Base-by-base conservation (phyloP, 441 rosid genomes). In the Breynia disticha region DNA sequence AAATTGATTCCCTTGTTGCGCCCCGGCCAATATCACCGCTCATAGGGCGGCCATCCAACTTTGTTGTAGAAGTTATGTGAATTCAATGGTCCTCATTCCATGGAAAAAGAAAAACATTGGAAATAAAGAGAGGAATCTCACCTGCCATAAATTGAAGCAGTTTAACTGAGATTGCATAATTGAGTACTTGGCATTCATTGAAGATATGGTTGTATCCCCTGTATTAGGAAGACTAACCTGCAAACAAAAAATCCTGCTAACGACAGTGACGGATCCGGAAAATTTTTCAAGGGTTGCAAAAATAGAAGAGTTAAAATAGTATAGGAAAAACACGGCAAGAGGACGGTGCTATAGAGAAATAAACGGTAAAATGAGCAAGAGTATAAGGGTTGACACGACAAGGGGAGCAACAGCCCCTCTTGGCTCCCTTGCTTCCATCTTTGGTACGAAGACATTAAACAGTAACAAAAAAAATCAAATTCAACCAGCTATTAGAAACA, bases 1-100 rank as follows among this genome's bases (percentile, higher is more conserved):
- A 69, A 43, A 82, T 68, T 8, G 81, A 67, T 64, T 73, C 79
- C 58, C 72, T 70, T 37, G 85, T 79, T 56, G 85, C 78, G 48
- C 88, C 88, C 44, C 72, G 73, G 47, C 88, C 85, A 2, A 82
- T 82, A 54, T 79, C 88, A 41, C 88, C 88, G 47, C 83, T 82
- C 88, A 82, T 79, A 7, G 88, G 83, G 32, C 83, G 81, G 39
- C 85, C 88, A 50, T 79, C 88, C 81, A 82, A 65, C 88, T 82
- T 63, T 46, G 39, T 14, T 46, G 48, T 56, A 66, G 5, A 52
- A 15, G 35, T 22, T 11, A 47, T 19, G 35, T 17, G 47, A 16
- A 16, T 59, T 45, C 18, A 39, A 13, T 39, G 43, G 12, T 14
- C n/a, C n/a, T n/a, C n/a, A n/a, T n/a, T n/a, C n/a, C n/a, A n/a